Evolutionary conservation across 495 filamentous ascomycete genomes (phyloP).

Genomic region (Pyrenula massariospora): DNA sequence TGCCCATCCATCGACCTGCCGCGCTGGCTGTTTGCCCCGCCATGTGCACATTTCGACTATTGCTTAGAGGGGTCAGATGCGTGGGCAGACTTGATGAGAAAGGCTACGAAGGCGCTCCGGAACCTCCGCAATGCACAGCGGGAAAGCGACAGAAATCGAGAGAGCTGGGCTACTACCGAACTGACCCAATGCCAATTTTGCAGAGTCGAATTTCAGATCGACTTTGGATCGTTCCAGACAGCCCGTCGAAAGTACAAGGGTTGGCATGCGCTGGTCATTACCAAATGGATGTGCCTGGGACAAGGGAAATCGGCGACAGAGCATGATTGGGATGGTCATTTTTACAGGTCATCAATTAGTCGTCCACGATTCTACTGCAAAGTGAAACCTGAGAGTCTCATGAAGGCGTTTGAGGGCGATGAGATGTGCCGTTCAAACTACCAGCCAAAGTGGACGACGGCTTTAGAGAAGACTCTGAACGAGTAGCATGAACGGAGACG

Average conservation of each 20-base stretch:
- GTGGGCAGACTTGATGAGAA: neutral
- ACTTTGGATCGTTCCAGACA: neutral
- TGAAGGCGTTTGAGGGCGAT: neutral
- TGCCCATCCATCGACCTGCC: neutral
- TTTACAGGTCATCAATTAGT: neutral
- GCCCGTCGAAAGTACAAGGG: neutral
- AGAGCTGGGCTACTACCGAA: neutral
- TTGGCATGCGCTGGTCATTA: neutral
- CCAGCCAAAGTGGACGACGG: neutral
- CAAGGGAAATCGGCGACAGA: neutral
- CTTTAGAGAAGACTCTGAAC: neutral
- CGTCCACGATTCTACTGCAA: neutral
- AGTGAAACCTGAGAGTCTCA: neutral
- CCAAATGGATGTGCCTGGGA: neutral
- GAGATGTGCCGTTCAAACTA: neutral
- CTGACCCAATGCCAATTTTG: neutral
- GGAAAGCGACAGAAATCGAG: neutral
- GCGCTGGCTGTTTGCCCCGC: neutral
- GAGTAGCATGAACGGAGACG: too few species aligned
- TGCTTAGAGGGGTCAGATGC: neutral
- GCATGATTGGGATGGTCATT: neutral
- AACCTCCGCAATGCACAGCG: neutral
- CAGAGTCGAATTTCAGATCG: neutral
- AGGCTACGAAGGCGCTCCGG: neutral
- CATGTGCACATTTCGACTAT: neutral